phyloP scores from a whole-genome alignment of 2,329 filamentous ascomycete species.

The Biscogniauxia sp. region DNA sequence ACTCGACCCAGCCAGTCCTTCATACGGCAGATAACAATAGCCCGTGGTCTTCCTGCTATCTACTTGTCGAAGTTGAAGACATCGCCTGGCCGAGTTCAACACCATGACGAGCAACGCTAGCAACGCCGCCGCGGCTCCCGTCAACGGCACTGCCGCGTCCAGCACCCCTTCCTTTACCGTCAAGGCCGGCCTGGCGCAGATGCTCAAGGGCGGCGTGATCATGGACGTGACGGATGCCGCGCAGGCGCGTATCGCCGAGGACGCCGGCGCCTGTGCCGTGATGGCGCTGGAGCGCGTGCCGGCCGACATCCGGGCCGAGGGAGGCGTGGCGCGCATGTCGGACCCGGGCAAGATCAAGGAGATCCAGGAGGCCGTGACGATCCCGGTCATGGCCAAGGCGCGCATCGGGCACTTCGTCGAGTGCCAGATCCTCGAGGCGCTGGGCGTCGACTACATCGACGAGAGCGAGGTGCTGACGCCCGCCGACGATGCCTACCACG shows the following conservation, averaged over 20 bases:
- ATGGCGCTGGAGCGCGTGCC: slow-evolving; percentile 98
- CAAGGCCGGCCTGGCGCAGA: slow-evolving; percentile 93
- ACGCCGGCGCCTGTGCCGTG: slow-evolving; percentile 91
- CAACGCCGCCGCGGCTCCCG: slow-evolving; percentile 16
- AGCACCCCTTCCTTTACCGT: slow-evolving; percentile 67
- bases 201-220: slow-evolving; percentile 98
- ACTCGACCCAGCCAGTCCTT: too few relatives aligned
- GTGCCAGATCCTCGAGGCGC: slow-evolving; percentile 94
- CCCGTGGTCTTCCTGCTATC: too few relatives aligned
- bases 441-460: slow-evolving; percentile 97
- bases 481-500: slow-evolving; percentile 86
- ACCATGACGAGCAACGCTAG: slow-evolving; percentile 24
- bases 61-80: too few relatives aligned
- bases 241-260: slow-evolving; percentile 95
- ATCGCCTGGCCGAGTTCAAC: too few relatives aligned
- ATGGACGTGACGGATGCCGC: slow-evolving; percentile 97
- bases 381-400: slow-evolving; percentile 98
- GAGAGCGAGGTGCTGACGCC: slow-evolving; percentile 97
- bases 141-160: slow-evolving; percentile 30
- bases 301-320: slow-evolving; percentile 88
- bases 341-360: slow-evolving; percentile 92
- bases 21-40: too few relatives aligned
- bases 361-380: slow-evolving; percentile 92
- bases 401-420: slow-evolving; percentile 97
- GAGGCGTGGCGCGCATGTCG: slow-evolving; percentile 95